Evolutionary conservation across 345 rosid genomes (phyloP).

Genomic region (Lenwebbia sp.): DNA sequence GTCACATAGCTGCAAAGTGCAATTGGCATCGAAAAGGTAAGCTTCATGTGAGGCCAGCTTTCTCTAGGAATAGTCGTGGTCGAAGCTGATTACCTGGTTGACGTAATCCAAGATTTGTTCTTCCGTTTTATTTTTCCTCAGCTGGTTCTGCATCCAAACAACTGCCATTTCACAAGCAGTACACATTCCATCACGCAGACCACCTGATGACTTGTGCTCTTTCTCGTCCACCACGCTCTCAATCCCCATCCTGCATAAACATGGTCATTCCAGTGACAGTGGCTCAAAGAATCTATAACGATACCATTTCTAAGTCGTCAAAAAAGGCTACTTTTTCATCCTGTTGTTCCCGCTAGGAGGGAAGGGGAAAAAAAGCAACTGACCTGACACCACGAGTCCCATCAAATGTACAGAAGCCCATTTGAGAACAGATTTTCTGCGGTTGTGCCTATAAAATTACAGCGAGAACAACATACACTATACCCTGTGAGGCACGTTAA

Average conservation of each 20-base stretch:
- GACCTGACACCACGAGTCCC: slow-evolving; percentile 72
- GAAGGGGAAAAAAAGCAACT: neutral
- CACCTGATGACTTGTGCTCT: slow-evolving; percentile 29
- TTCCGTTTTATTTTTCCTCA: slow-evolving; percentile 56
- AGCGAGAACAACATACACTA: neutral
- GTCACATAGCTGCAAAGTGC: slow-evolving; percentile 56
- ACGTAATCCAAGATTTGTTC: slow-evolving; percentile 67
- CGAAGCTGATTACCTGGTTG: slow-evolving; percentile 31
- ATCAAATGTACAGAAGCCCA: slow-evolving; percentile 66
- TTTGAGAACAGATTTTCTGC: slow-evolving; percentile 64
- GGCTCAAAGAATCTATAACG: neutral
- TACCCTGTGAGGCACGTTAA: neutral
- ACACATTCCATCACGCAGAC: slow-evolving; percentile 43
- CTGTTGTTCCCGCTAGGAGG: neutral
- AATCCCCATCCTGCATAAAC: slow-evolving; percentile 47
- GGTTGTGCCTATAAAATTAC: slow-evolving; percentile 42
- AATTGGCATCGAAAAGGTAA: slow-evolving; percentile 1
- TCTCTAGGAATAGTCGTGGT: neutral
- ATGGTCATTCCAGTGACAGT: neutral
- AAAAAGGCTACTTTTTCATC: neutral
- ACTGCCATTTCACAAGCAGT: slow-evolving; percentile 86
- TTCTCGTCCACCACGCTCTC: slow-evolving; percentile 45
- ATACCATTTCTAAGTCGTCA: neutral
- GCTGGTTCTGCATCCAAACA: slow-evolving; percentile 84
- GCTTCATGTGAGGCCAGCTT: neutral